Evolutionary conservation across 176 grass and related monocot genomes (phyloP).

Genomic region (Oryza australiensis): DNA sequence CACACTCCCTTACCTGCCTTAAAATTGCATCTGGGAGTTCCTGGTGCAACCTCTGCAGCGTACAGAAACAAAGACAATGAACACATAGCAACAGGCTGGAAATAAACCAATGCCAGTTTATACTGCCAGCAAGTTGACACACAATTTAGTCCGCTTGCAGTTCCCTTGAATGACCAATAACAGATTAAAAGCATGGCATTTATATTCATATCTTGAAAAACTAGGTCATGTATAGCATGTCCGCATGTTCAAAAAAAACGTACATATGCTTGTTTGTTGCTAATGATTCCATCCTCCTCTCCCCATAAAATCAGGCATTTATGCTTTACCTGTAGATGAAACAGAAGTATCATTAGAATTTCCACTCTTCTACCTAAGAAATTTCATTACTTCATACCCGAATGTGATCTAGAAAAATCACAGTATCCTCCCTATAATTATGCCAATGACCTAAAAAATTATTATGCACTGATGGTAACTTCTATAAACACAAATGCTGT

Average conservation of each 20-base stretch:
- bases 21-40: conserved; percentile 64
- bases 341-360: conserved; percentile 1
- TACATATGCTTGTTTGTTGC: conserved; percentile 74
- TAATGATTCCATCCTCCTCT: conserved; percentile 76
- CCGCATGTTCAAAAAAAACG: conserved; percentile 24
- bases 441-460: neutral
- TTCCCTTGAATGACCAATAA: neutral
- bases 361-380: neutral
- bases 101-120: neutral
- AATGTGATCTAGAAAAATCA: neutral
- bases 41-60: conserved; percentile 75
- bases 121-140: neutral
- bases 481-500: neutral
- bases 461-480: neutral
- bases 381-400: neutral
- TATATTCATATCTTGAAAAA: neutral
- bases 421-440: neutral
- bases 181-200: neutral
- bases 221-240: neutral
- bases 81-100: neutral
- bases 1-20: conserved; percentile 59
- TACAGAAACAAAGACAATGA: neutral
- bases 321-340: conserved; percentile 67
- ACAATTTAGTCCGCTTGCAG: neutral
- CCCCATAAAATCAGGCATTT: conserved; percentile 88